These are phyloP conservation scores for Candida tropicalis DNA, from an alignment of 1,139 yeast genomes.

Conservation along the genomic window DNA sequence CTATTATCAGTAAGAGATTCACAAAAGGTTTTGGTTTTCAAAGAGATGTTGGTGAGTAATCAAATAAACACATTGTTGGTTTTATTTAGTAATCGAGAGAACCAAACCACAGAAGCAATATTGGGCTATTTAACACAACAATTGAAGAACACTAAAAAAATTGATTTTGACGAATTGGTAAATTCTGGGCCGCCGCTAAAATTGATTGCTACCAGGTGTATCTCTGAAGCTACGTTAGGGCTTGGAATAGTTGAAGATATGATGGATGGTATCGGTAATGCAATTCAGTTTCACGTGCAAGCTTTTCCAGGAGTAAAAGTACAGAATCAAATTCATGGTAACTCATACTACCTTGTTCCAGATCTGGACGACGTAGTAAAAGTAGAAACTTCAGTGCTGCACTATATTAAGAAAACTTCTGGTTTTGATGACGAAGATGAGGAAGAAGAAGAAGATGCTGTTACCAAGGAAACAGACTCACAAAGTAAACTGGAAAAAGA, in stretches of 20 bases:
- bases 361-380: conserved; percentile 12
- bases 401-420: conserved; percentile 22
- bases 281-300: conserved; percentile 48
- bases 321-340: conserved; percentile 38
- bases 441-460: conserved; percentile 19
- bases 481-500: neutral
- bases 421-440: conserved; percentile 18
- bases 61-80: conserved; percentile 33
- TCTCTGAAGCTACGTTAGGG: conserved; percentile 40
- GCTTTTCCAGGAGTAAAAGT: conserved; percentile 65
- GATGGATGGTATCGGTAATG: conserved; percentile 16
- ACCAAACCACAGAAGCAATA: conserved; percentile 12
- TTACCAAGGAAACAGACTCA: too few species aligned
- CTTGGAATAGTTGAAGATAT: conserved; percentile 31
- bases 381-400: conserved; percentile 25
- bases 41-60: conserved; percentile 2
- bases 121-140: conserved; percentile 21
- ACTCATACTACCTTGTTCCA: conserved; percentile 30
- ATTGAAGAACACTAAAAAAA: conserved; percentile 12
- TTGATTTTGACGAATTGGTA: conserved; percentile 18
- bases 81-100: conserved; percentile 21
- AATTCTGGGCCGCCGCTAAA: conserved; percentile 30
- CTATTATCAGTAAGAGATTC: neutral
- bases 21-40: neutral
- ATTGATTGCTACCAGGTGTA: conserved; percentile 38